Evolutionary conservation across 129 eudicot species (phyloP), one percentile per base, ranked within the genome.

Genomic region (Ambrosia artemisiifolia): DNA sequence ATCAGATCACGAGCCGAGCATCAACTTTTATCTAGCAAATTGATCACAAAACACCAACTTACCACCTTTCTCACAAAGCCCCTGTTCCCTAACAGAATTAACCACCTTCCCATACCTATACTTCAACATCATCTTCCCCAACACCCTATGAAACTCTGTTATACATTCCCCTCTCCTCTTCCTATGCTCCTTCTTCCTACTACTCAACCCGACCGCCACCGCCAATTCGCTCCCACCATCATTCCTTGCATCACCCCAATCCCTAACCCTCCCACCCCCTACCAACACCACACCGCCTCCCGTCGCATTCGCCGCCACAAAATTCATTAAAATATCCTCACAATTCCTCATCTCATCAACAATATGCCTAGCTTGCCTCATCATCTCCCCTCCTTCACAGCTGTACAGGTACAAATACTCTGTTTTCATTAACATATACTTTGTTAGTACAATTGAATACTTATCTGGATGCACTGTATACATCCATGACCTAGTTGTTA

Each of bases 101-200:
- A 88, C 87, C 56, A 88, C 75, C 83, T 87, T 88, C 34, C 99
- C 99, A 83, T 87, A 88, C 12, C 89, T 86, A 66, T 85, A 94
- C 84, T 74, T 90, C 76, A 94, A 78, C 13, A 93, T 87, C 97
- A 94, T 88, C 72, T 70, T 86, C 80, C 88, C 93, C 74, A 94
- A 74, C 12, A 84, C 28, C 85, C 86, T 77, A 81, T 94, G 99
- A 50, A 94, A 94, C 88, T 85, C 85, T 60, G 55, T 71, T 42
- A 94, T 84, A 83, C 99, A 94, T 16, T 84, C 91, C 44, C 97
- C 99, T 86, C 99, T 84, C 55, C 91, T 83, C 82, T 88, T 94
- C 78, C 99, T 80, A 68, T 94, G 99, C 69, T 85, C 97, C 68
- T 84, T 84, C 71, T 56, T 85, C 47, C 99, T 79, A 19, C 97